Evolutionary conservation across 2,329 filamentous ascomycete genomes (phyloP), one percentile per base, ranked within the genome.

Genomic region (Xylaria sp.): DNA sequence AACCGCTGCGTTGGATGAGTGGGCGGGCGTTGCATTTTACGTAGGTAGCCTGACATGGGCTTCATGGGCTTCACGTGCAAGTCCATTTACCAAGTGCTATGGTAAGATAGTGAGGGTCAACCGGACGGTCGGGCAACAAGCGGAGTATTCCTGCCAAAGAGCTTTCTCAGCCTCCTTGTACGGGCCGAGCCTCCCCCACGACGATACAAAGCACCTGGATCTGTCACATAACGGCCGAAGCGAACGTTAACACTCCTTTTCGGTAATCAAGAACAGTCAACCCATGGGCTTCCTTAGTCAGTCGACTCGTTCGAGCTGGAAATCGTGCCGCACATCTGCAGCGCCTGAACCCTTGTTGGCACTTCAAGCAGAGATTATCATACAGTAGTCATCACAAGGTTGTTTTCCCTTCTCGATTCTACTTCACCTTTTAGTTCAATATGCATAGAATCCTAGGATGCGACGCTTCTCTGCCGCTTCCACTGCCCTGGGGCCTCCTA

Each of bases 371-470:
- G 42, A 37, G 33, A 42, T 19, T 31, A 37, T 40, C 37, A n/a
- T n/a, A n/a, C n/a, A n/a, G n/a, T 56, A 52, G 46, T 46, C 40
- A 50, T 57, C 50, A 38, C 31, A 14, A 25, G n/a, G 2, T 8
- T 21, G 14, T 45, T 45, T 46, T 19, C 19, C 17, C 17, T 11
- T 50, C n/a, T 31, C 15, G 31, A 42, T 33, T 57, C 47, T 38
- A 51, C 38, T 37, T 49, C 28, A 43, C n/a, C 38, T 15, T n/a
- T n/a, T 51, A 25, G 37, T 45, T 31, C 17, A 33, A 25, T 43
- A 62, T 58, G 58, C 61, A 64, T 12, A 46, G 53, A 62, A 64
- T 64, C 62, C 62, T 56, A 42, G 53, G 54, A 58, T 64, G 54
- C 54, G 50, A 64, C 62, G 49, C 58, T 55, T 58, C 58, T n/a